Evolutionary conservation across 768 basidiomycete genomes (phyloP), one percentile per base, ranked within the genome.

Genomic region (Lentinula sp.): DNA sequence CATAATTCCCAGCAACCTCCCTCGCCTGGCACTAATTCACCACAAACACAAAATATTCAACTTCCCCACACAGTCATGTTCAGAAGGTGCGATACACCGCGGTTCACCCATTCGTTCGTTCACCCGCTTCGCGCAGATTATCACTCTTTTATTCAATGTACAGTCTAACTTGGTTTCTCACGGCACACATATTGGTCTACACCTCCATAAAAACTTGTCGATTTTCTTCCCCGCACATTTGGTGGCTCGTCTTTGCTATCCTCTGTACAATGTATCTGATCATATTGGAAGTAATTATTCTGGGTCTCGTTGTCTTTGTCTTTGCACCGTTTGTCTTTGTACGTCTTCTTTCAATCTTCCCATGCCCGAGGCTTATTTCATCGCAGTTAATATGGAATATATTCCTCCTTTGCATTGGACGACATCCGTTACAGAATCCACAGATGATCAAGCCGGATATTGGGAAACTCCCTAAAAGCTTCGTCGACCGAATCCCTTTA

Each of bases 231-330:
- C 92, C 92, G 7, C 88, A 92, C 65, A 74, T 93, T 37, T 94
- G 91, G 91, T 94, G 90, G 90, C 82, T 93, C 50, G 84, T 83
- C 20, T 92, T 94, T 69, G 87, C 84, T 39, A 86, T 93, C 65
- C 74, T 93, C 13, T 86, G 88, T 72, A 83, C 90, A 45, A 85
- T 90, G 77, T 94, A 93, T 68, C 66, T 93, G 59, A 85, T 88
- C 79, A 79, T 83, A 6, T 67, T 85, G 45, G 85, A 93, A 71
- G 85, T 93, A 53, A 70, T 93, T 59, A 65, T 93, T 4, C 81
- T 94, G 15, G 90, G 87, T 28, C 76, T 93, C 62, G 75, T 91
- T 10, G 85, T 94, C 36, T 88, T 94, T 70, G 79, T 93, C 59
- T 72, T 94, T 61, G 86, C 88, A 1, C 91, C 91, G 0, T 82